Evolutionary conservation across 2,329 filamentous ascomycete genomes (phyloP).

Genomic region (Leptodontidium sp.): DNA sequence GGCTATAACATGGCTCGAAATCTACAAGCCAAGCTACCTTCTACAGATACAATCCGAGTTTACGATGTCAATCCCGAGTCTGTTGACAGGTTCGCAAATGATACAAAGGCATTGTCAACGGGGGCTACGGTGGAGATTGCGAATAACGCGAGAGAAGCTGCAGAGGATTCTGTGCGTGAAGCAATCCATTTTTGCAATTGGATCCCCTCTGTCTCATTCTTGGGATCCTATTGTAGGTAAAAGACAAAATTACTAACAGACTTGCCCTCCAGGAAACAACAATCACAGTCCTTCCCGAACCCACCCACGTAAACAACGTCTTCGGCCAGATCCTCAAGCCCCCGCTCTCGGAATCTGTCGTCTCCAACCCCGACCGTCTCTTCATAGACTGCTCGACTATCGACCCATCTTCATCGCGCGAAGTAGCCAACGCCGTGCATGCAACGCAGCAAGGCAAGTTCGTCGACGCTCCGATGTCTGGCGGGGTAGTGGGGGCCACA

Average conservation of each 20-base stretch:
- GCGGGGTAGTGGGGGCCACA: slow-evolving; percentile 88
- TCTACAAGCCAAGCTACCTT: slow-evolving; percentile 70
- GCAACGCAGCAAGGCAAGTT: slow-evolving; percentile 76
- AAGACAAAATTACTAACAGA: slow-evolving; percentile 57
- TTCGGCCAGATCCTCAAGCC: slow-evolving; percentile 78
- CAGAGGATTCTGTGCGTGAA: slow-evolving; percentile 52
- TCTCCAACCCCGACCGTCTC: slow-evolving; percentile 67
- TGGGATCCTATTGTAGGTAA: slow-evolving; percentile 62
- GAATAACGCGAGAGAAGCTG: slow-evolving; percentile 65
- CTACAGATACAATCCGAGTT: slow-evolving; percentile 67
- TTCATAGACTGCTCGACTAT: slow-evolving; percentile 99
- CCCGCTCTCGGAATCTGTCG: slow-evolving; percentile 57
- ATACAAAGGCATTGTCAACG: slow-evolving; percentile 45
- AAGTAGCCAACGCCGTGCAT: slow-evolving; percentile 76
- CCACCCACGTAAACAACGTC: slow-evolving; percentile 84
- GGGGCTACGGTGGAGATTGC: slow-evolving; percentile 63
- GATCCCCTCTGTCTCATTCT: not conserved
- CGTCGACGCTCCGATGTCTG: slow-evolving; percentile 96
- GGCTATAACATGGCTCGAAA: slow-evolving; percentile 79
- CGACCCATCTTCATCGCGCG: slow-evolving; percentile 83
- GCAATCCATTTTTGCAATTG: slow-evolving; percentile 40
- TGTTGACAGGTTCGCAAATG: slow-evolving; percentile 63
- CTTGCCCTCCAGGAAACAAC: slow-evolving; percentile 74
- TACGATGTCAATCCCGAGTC: slow-evolving; percentile 70
- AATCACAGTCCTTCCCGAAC: slow-evolving; percentile 89